phyloP scores from a whole-genome alignment of 495 filamentous ascomycete species.

The Xylaria telfairii region DNA sequence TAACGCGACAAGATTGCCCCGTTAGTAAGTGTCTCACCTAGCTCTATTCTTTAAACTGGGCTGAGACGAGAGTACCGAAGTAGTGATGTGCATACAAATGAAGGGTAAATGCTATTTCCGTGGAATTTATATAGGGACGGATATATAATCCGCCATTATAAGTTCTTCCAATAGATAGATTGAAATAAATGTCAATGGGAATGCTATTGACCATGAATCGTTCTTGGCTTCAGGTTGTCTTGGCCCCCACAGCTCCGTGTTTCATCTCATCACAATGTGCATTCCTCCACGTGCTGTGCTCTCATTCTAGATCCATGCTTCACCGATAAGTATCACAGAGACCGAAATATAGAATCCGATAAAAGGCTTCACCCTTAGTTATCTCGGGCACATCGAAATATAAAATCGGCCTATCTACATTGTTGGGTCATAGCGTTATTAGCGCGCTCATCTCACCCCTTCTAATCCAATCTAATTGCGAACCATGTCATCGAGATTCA shows the following conservation, averaged over 20 bases:
- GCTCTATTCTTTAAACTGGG: neutral
- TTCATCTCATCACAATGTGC: slow-evolving; percentile 2
- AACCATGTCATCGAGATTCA: slow-evolving; percentile 16
- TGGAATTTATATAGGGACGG: neutral
- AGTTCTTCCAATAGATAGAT: neutral
- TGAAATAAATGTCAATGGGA: neutral
- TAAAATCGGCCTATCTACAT: neutral
- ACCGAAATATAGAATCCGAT: neutral
- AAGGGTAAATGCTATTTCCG: neutral
- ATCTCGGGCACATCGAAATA: neutral
- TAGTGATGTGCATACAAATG: neutral
- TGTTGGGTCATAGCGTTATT: neutral
- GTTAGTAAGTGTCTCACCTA: neutral
- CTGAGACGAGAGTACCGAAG: too few species aligned
- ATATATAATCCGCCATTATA: too few species aligned
- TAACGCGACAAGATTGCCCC: neutral
- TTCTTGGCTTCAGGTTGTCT: neutral
- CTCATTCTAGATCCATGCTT: neutral
- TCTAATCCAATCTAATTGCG: neutral
- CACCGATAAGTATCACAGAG: neutral
- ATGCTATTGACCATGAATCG: neutral
- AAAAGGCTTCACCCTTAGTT: neutral
- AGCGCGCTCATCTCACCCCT: neutral
- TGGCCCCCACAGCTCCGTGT: slow-evolving; percentile 9
- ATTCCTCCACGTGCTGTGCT: neutral